phyloP scores from a whole-genome alignment of 331 rosid genomes.

The Quercus phellos region DNA sequence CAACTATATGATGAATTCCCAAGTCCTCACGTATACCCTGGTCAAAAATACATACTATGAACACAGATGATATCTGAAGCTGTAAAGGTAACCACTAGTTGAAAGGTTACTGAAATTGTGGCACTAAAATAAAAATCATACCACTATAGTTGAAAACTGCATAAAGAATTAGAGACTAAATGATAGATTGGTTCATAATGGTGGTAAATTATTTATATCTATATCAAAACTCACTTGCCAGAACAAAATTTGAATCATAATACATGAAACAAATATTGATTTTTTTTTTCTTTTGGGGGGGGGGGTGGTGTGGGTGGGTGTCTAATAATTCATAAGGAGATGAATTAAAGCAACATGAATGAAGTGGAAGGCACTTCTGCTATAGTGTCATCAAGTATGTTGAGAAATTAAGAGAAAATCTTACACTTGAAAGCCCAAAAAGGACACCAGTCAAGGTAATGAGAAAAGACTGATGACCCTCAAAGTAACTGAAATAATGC shows the following conservation, averaged over 20 bases:
- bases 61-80: constrained; percentile 1
- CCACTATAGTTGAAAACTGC: not conserved
- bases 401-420: not conserved
- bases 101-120: not conserved
- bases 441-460: not conserved
- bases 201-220: not conserved
- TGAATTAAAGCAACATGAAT: not conserved
- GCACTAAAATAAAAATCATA: not conserved
- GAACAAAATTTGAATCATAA: not conserved
- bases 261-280: not conserved
- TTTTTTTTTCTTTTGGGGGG: too few species aligned
- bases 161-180: too few species aligned
- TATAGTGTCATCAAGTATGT: not conserved
- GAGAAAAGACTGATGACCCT: not conserved
- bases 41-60: not conserved
- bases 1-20: constrained; percentile 92
- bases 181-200: too few species aligned
- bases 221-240: not conserved
- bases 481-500: not conserved
- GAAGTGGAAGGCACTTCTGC: not conserved
- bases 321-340: too few species aligned
- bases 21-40: constrained; percentile 62
- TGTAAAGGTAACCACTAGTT: not conserved
- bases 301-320: too few species aligned
- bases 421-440: not conserved